These are phyloP conservation scores for Fusarium globosum DNA, from an alignment of 2,329 filamentous ascomycete species.

Conservation along the genomic window DNA sequence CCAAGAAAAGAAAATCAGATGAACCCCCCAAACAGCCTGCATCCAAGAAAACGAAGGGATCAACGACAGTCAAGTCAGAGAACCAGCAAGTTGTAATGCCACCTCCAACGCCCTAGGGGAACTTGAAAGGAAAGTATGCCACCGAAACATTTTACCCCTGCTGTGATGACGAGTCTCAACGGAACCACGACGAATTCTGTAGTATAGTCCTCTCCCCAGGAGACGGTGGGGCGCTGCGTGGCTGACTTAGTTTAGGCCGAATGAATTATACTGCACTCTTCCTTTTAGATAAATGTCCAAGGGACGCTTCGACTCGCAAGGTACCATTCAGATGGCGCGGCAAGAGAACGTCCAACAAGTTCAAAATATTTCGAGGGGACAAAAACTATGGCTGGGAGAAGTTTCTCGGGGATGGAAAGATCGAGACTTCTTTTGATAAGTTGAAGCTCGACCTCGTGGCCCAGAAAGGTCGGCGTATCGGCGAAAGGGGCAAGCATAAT, in stretches of 20 bases:
- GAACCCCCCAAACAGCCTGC: rapidly evolving
- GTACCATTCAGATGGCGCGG: background rate
- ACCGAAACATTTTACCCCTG: background rate
- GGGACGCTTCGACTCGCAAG: background rate
- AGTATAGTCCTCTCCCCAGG: background rate
- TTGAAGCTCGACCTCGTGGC: background rate
- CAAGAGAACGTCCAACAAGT: rapidly evolving
- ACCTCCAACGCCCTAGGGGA: background rate
- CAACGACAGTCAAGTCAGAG: background rate
- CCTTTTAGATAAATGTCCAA: background rate
- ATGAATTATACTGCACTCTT: background rate
- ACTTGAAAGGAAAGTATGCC: background rate
- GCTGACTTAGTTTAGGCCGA: background rate
- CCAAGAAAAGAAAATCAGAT: background rate
- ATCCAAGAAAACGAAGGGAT: background rate
- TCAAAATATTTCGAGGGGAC: background rate
- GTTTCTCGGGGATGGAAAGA: background rate
- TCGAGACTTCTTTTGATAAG: background rate
- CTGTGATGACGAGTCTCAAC: background rate
- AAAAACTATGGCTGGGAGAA: background rate
- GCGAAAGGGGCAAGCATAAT: background rate
- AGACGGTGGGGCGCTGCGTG: background rate
- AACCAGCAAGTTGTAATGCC: background rate
- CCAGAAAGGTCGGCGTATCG: background rate
- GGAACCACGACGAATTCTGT: background rate